These are phyloP conservation scores for Smallanthus sonchifolius DNA, from an alignment of 129 eudicot species.

Conservation along the genomic window DNA sequence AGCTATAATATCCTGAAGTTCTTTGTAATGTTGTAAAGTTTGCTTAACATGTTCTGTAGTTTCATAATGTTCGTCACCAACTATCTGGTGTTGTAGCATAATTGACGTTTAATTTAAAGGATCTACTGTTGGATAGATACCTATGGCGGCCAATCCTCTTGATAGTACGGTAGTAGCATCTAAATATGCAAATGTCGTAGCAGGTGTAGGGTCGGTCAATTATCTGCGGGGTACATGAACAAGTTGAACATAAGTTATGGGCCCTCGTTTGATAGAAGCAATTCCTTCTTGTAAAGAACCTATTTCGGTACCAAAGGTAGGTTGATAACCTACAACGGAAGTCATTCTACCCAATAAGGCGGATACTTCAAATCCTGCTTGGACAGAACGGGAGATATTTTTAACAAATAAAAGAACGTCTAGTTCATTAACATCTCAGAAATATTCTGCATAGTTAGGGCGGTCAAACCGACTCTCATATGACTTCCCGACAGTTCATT, in stretches of 20 bases:
- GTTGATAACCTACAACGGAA: slow-evolving; percentile 7
- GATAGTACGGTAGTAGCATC: neutral
- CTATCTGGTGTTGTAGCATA: neutral
- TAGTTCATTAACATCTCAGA: too few relatives aligned
- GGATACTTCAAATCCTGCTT: neutral
- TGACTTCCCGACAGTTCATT: too few relatives aligned
- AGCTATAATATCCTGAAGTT: neutral
- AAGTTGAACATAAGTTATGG: neutral
- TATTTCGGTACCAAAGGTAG: neutral
- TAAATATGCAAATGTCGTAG: neutral
- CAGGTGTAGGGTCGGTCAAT: neutral
- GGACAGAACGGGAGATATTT: too few relatives aligned
- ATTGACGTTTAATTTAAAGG: neutral
- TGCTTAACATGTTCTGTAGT: neutral
- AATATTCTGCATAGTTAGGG: too few relatives aligned
- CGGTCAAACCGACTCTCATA: too few relatives aligned
- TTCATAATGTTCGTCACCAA: neutral
- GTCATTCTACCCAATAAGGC: neutral
- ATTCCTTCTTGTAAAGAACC: slow-evolving; percentile 1
- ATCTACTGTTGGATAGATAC: neutral
- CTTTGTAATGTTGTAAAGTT: neutral
- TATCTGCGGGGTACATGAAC: neutral
- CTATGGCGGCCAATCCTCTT: neutral
- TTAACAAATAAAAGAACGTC: too few relatives aligned
- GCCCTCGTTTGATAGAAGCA: neutral